Base-by-base conservation (phyloP, 495 filamentous ascomycete species). In the Penicillium mononematosum region DNA sequence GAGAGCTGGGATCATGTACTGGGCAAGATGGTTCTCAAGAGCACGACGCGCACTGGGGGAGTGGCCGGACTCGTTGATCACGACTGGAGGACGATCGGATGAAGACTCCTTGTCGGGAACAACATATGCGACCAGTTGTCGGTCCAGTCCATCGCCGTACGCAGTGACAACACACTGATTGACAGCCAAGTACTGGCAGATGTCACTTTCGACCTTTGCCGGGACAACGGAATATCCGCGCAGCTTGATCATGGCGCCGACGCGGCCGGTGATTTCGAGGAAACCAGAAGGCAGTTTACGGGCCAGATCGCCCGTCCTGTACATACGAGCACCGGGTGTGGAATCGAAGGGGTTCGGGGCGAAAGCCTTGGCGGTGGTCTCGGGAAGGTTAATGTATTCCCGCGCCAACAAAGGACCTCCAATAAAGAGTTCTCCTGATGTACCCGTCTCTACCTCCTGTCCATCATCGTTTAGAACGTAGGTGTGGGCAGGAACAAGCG, bases 251-350 rank as follows among this genome's bases (percentile, higher is more conserved):
- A 92, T 91, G 0, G 83, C 81, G 1, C 80, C 78, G 12, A 96
- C 86, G 39, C 93, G 85, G 5, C 93, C 93, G 3, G 92, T 81
- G 64, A 89, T 94, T 60, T 96, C 89, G 2, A 96, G 75, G 0
- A 78, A 79, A 1, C 91, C 91, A 41, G 86, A 82, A 1, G 79
- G 71, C 8, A 85, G 72, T 36, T 92, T 80, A 16, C 85, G 77
- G 0, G 88, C 93, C 58, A 85, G 86, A 68, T 98, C 92, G 5
- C 92, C 92, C 2, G 93, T 98, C 22, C 89, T 80, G 71, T 96
- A 96, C 20, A 93, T 75, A 29, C 77, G 61, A 58, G 84, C 72
- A 67, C 74, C 79, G 51, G 83, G 60, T 0, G 55, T 61, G 0
- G 56, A 19, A 56, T 83, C 79, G 27, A 88, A 87, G n/a, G 70